Evolutionary conservation across 495 filamentous ascomycete genomes (phyloP), one percentile per base, ranked within the genome.

Genomic region (Barbatosphaeria neglecta): DNA sequence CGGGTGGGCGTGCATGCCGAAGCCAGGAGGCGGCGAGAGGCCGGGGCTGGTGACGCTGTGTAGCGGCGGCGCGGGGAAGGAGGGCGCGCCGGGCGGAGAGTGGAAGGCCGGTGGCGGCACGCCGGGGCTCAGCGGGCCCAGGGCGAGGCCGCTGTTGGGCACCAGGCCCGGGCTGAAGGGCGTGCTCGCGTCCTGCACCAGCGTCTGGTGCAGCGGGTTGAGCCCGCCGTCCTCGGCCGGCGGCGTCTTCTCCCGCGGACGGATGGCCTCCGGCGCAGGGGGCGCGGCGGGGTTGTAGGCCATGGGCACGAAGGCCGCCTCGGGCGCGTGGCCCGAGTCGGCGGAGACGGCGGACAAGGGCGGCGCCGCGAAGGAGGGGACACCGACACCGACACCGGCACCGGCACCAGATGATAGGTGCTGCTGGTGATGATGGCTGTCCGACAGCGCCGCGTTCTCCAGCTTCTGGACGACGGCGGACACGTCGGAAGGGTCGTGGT

Each of bases 261-360:
- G 74, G 53, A 93, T 83, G 13, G 79, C 80, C 57, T 95, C 89
- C 3, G 89, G 85, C 1, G 86, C 86, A 2, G 89, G 70, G 10
- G 89, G 89, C 1, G 89, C 87, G 0, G 89, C 87, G 1, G 89
- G 89, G 62, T 95, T 95, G 54, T 95, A 95, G 2, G 87, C 77
- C 44, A 92, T 75, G n/a, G 87, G 85, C n/a, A 73, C 70, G 43
- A 76, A 80, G 40, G 56, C 69, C 42, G 67, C 67, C 17, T 70
- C 63, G 13, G 74, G 65, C 50, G 66, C 63, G 17, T 54, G 62
- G 46, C 55, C 52, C 48, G 63, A 54, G 27, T 48, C 33, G 50
- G 28, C 50, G 23, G 58, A 42, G 35, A 61, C 50, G 28, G 53
- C 61, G 0, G 67, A 63, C 43, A 64, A 57, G 31, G 63, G 68